Percentiles rank a stretch among this genome's conserved stretches.
phyloP scores from a whole-genome alignment of 2,329 filamentous ascomycete species.

The Venturiaceae sp. region DNA sequence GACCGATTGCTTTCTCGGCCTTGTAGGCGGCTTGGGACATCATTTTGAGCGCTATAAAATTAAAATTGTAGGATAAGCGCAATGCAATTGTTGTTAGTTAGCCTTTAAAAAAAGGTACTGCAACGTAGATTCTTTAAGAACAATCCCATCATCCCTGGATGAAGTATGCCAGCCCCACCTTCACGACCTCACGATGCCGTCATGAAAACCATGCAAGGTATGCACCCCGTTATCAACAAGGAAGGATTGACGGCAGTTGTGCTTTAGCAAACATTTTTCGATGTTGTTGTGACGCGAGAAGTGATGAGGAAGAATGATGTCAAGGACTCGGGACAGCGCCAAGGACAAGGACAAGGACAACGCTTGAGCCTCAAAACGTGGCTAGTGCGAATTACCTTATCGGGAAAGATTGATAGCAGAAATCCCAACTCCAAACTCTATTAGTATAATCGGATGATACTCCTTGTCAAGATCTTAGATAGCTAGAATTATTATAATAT shows the following conservation, averaged over 20 bases:
- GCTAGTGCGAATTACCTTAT: too few relatives aligned
- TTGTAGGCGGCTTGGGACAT: slow-evolving; percentile 57
- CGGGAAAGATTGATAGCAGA: too few relatives aligned
- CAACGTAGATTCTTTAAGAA: not conserved
- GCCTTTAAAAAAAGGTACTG: not conserved
- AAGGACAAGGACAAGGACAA: too few relatives aligned
- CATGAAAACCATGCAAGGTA: not conserved
- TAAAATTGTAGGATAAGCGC: not conserved
- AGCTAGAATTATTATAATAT: too few relatives aligned
- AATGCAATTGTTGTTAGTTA: not conserved
- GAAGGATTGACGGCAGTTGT: not conserved
- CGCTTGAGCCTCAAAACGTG: too few relatives aligned
- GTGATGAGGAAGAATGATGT: not conserved
- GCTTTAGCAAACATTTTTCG: not conserved
- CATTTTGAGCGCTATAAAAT: slow-evolving; percentile 37
- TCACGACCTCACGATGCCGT: not conserved
- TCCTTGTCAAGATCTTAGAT: too few relatives aligned
- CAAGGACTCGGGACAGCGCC: not conserved
- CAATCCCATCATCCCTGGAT: not conserved
- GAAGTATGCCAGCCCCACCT: not conserved
- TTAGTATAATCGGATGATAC: too few relatives aligned
- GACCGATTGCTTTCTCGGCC: slow-evolving; percentile 58
- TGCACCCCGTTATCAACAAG: not conserved
- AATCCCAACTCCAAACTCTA: too few relatives aligned
- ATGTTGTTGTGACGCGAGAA: not conserved